Evolutionary conservation across 805 yeast species (phyloP).

Genomic region (Peterozyma toletana): DNA sequence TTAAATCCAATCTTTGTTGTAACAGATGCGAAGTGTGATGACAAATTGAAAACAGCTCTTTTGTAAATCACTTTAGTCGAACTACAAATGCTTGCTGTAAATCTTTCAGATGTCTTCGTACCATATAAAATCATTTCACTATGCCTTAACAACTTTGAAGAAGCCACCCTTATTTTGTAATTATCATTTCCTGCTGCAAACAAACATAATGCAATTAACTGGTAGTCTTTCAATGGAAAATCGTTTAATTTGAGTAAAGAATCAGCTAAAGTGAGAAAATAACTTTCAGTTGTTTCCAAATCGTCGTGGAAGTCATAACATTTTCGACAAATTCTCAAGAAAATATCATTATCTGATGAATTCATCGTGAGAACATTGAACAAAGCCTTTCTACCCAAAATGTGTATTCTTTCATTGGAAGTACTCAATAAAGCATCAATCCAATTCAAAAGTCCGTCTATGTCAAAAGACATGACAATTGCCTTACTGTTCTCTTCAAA

Average conservation of each 20-base stretch:
- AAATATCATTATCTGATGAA: conserved; percentile 41
- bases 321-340: conserved; percentile 56
- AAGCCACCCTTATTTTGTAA: conserved; percentile 59
- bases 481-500: conserved; percentile 38
- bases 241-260: conserved; percentile 45
- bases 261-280: conserved; percentile 65
- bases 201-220: conserved; percentile 66
- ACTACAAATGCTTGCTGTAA: conserved; percentile 65
- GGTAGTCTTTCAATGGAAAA: conserved; percentile 49
- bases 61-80: conserved; percentile 79
- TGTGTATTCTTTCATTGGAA: conserved; percentile 47
- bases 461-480: conserved; percentile 62
- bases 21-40: conserved; percentile 59
- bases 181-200: conserved; percentile 75
- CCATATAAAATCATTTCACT: conserved; percentile 57
- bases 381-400: conserved; percentile 65
- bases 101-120: conserved; percentile 46
- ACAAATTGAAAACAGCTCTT: conserved; percentile 74
- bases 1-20: conserved; percentile 54
- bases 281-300: conserved; percentile 51
- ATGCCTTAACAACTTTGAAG: conserved; percentile 61
- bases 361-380: conserved; percentile 60
- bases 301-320: conserved; percentile 56
- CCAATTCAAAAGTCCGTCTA: conserved; percentile 68
- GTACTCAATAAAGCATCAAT: conserved; percentile 63